Base-by-base conservation (phyloP, 305 asterid genomes). In the Rubia peregrina region DNA sequence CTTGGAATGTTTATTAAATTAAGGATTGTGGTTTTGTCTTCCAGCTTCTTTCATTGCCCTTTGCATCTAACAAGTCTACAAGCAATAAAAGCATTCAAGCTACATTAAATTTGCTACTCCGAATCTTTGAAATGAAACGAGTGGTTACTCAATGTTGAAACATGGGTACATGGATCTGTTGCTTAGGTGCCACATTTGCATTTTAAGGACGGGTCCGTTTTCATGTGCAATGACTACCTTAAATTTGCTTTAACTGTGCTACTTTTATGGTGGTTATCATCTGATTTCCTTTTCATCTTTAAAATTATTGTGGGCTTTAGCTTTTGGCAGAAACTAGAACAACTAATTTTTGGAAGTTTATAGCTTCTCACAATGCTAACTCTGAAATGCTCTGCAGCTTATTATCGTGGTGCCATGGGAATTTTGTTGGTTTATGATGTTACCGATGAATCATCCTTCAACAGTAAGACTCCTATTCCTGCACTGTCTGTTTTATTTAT, bases 401-500 rank as follows among this genome's bases (percentile, higher is more conserved):
- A 81, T 61, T 81, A 81, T 43, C 83, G 81, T 10, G 85, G 85
- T 61, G 85, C 85, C 26, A 81, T 81, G 85, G 85, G 85, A 60
- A 81, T 81, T 63, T 73, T 81, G 79, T 68, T 81, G 75, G 85
- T 81, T 57, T 81, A 81, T 51, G 85, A 81, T 68, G 83, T 81
- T 51, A 81, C 85, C 5, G 85, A 81, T 30, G 85, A 81, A 60
- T 78, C 85, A 59, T 81, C 85, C 33, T 81, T 81, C 68, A 78
- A 81, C 72, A 81, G 85, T 81, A 78, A 76, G 81, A 46, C 69
- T 61, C 71, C 49, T 19, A 21, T 73, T 46, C 63, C n/a, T 40
- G 22, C 72, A 48, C n/a, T 17, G 55, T 41, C 17, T 61, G 11
- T 53, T 68, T 61, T 70, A n/a, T 22, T 61, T 66, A n/a, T n/a